Conservation (phyloP, 768 basidiomycete species). For the Tremella fuciformis region DNA sequence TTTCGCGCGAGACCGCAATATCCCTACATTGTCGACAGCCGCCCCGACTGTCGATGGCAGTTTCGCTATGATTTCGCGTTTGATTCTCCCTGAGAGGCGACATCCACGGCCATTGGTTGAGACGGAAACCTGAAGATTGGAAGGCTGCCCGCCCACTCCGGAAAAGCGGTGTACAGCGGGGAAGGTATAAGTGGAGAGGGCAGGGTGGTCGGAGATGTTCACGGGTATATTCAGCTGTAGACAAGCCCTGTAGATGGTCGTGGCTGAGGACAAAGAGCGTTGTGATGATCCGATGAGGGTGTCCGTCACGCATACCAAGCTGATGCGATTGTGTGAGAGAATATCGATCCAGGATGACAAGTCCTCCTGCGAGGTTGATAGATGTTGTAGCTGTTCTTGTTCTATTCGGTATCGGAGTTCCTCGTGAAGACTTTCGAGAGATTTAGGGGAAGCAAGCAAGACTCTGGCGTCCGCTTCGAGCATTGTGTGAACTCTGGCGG, state of each 20-base stretch:
- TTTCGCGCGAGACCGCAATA: constrained; percentile 57
- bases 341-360: constrained; percentile 57
- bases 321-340: constrained; percentile 53
- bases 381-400: constrained; percentile 60
- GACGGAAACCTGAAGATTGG: constrained; percentile 63
- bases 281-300: constrained; percentile 58
- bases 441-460: constrained; percentile 59
- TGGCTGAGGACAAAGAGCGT: constrained; percentile 60
- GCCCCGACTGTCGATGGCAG: constrained; percentile 70
- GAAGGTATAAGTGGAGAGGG: constrained; percentile 85
- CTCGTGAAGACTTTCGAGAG: constrained; percentile 60
- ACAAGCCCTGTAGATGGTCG: constrained; percentile 61
- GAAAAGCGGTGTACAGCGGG: constrained; percentile 78
- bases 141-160: constrained; percentile 50
- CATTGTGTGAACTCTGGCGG: constrained; percentile 74
- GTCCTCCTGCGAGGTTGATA: constrained; percentile 36
- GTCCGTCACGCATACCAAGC: constrained; percentile 76
- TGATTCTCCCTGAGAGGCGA: constrained; percentile 71
- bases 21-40: constrained; percentile 72
- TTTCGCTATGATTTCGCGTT: constrained; percentile 71
- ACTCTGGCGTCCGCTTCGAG: constrained; percentile 76
- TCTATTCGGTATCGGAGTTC: constrained; percentile 67
- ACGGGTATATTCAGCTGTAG: constrained; percentile 64
- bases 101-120: constrained; percentile 92
- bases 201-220: constrained; percentile 82